Percentiles rank a stretch among this genome's conserved stretches.
Conservation (phyloP, 768 basidiomycete genomes). For the Rhodosporidiobolus odoratus region DNA sequence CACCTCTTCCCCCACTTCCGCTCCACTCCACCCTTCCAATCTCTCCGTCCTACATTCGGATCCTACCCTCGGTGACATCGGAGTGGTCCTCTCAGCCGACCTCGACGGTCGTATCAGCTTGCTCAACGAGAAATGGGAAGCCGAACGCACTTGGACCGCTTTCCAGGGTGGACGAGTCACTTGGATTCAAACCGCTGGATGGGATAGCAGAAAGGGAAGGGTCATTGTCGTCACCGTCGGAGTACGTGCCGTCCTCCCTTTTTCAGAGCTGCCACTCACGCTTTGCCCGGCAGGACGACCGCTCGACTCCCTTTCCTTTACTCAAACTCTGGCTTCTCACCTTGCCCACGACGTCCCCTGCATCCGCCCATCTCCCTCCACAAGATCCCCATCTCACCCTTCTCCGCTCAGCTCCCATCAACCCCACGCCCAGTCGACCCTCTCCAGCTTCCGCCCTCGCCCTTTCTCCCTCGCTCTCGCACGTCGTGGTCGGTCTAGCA, state of each 20-base stretch:
- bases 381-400: slow-evolving; percentile 68
- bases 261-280: background rate
- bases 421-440: slow-evolving; percentile 48
- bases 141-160: slow-evolving; percentile 14
- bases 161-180: slow-evolving; percentile 22
- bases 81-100: slow-evolving; percentile 18
- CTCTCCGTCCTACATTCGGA: slow-evolving; percentile 25
- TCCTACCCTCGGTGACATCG: background rate
- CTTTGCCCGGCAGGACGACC: slow-evolving; percentile 63
- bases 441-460: slow-evolving; percentile 70
- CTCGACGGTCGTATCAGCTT: slow-evolving; percentile 24
- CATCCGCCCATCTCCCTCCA: slow-evolving; percentile 64
- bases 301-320: slow-evolving; percentile 48
- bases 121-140: slow-evolving; percentile 13
- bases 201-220: slow-evolving; percentile 44
- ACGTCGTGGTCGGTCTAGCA: slow-evolving; percentile 86
- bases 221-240: slow-evolving; percentile 83
- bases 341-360: slow-evolving; percentile 51
- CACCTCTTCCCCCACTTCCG: slow-evolving; percentile 67
- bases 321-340: slow-evolving; percentile 82
- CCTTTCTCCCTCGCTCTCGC: slow-evolving; percentile 67
- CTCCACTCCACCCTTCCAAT: slow-evolving; percentile 55
- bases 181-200: slow-evolving; percentile 1
- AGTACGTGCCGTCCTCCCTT: slow-evolving; percentile 50
- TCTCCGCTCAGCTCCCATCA: slow-evolving; percentile 53